phyloP scores from a whole-genome alignment of 306 rosid species.

The Prunus dulcis region DNA sequence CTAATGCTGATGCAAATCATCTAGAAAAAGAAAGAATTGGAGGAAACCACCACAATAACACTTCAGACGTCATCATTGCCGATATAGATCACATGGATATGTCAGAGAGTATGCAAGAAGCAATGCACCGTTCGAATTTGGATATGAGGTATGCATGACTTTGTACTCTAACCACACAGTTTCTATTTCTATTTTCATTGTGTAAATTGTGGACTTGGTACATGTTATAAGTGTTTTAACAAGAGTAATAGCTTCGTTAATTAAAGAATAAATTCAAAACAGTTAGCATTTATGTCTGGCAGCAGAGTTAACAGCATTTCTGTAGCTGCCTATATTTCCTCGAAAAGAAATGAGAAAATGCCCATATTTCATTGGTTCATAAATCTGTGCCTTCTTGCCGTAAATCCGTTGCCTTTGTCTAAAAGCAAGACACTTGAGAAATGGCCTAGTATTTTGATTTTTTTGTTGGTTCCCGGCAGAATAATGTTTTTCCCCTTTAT shows the following conservation, averaged over 20 bases:
- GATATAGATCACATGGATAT: constrained; percentile 90
- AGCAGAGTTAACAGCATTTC: neutral
- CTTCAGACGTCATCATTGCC: constrained; percentile 36
- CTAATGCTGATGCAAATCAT: constrained; percentile 78
- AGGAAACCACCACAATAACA: constrained; percentile 43
- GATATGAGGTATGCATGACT: constrained; percentile 79
- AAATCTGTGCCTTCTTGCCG: neutral
- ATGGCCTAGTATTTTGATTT: neutral
- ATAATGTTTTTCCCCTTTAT: neutral
- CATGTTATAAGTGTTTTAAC: neutral
- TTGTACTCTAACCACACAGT: constrained; percentile 24
- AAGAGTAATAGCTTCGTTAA: neutral
- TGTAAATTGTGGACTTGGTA: neutral
- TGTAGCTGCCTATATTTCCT: neutral
- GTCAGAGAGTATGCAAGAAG: constrained; percentile 99
- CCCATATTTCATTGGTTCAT: neutral
- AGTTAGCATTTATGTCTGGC: neutral
- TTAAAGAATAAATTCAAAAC: neutral
- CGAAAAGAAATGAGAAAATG: neutral
- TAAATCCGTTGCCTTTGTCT: neutral
- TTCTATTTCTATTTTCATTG: neutral
- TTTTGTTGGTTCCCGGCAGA: neutral
- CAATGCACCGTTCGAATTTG: constrained; percentile 95
- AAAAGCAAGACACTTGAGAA: neutral
- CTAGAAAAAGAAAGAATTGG: constrained; percentile 50